Conservation (phyloP, 176 grass and related monocot genomes). For the Paspalum notatum region DNA sequence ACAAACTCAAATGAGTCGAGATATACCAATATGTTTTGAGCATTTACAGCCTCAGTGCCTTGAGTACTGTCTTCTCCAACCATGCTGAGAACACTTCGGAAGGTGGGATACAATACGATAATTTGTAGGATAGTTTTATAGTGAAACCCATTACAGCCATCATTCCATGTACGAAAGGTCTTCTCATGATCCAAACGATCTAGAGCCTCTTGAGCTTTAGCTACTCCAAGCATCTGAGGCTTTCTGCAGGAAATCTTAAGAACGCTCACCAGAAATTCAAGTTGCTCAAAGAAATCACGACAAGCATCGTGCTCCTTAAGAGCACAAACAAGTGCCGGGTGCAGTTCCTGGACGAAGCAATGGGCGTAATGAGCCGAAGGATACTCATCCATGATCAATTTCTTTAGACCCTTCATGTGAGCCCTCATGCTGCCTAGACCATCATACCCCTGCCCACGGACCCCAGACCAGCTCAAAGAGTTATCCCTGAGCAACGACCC, state of each 20-base stretch:
- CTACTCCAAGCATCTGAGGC: not conserved
- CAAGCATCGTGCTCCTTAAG: not conserved
- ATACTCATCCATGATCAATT: not conserved
- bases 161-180: not conserved
- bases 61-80: not conserved
- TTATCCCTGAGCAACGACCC: not conserved
- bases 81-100: not conserved
- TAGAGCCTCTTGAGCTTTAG: conserved; percentile 4
- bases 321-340: not conserved
- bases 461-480: not conserved
- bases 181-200: not conserved
- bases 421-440: not conserved
- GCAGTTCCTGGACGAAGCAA: not conserved
- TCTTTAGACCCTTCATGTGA: not conserved
- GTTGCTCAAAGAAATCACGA: not conserved
- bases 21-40: not conserved
- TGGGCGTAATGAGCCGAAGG: not conserved
- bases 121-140: not conserved
- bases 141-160: not conserved
- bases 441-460: not conserved
- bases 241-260: not conserved
- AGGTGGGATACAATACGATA: not conserved
- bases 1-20: conserved; percentile 23
- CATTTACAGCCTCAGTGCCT: not conserved
- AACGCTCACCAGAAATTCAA: not conserved